Evolutionary conservation across 1,139 yeast species (phyloP).

Genomic region (Hanseniaspora gamundiae): DNA sequence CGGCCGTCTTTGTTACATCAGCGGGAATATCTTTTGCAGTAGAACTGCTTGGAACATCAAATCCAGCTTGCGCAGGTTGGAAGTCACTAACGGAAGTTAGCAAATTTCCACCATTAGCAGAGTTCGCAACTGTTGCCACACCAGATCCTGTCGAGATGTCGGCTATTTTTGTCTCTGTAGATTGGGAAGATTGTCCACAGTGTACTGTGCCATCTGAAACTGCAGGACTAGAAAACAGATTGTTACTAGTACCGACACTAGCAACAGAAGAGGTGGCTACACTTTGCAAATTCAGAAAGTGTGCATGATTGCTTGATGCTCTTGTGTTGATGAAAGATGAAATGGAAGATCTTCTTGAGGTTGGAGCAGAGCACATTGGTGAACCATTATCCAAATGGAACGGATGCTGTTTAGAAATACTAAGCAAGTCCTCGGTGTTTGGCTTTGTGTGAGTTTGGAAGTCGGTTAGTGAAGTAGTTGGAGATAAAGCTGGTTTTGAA

Average conservation of each 20-base stretch:
- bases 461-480: constrained; percentile 8
- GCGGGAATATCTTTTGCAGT: too few relatives aligned
- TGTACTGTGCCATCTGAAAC: constrained; percentile 3
- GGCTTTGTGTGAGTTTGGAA: constrained; percentile 3
- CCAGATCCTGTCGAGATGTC: too few relatives aligned
- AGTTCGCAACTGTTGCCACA: too few relatives aligned
- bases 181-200: constrained; percentile 7
- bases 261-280: neutral
- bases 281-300: neutral
- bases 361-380: neutral
- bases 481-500: constrained; percentile 10
- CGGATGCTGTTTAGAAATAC: neutral
- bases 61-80: too few relatives aligned
- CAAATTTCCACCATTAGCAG: too few relatives aligned
- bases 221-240: constrained; percentile 6
- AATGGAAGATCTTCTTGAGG: constrained; percentile 5
- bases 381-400: neutral
- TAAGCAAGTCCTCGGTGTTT: constrained; percentile 1
- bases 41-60: too few relatives aligned
- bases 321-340: neutral
- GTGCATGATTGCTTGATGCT: neutral
- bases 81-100: too few relatives aligned
- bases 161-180: constrained; percentile 5
- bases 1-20: too few relatives aligned
- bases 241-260: constrained; percentile 5